Evolutionary conservation across 2,329 filamentous ascomycete genomes (phyloP).

Genomic region (Colletotrichum sp.): DNA sequence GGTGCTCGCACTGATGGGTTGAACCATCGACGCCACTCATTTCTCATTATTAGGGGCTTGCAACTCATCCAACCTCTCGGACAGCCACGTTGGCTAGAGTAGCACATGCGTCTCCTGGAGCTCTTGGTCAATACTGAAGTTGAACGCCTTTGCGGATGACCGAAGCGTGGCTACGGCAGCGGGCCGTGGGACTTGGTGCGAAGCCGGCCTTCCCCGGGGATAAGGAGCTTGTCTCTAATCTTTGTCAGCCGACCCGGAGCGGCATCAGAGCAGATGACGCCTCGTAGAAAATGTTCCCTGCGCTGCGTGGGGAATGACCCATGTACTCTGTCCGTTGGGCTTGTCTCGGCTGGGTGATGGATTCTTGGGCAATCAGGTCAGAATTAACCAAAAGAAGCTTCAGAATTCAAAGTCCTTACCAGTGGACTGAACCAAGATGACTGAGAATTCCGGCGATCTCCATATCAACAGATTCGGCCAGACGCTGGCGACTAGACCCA

Average conservation of each 20-base stretch:
- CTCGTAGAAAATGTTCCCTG: neutral
- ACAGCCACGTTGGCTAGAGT: neutral
- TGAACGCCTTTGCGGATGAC: neutral
- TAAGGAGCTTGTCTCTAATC: neutral
- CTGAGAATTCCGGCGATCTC: neutral
- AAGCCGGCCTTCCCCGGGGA: neutral
- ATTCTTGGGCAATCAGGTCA: neutral
- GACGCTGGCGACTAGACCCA: neutral
- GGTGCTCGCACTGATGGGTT: neutral
- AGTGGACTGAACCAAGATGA: neutral
- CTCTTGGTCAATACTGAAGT: neutral
- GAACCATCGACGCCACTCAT: constrained; percentile 4
- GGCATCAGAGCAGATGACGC: neutral
- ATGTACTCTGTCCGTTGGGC: neutral
- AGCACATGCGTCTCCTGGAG: neutral
- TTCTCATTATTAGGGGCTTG: neutral
- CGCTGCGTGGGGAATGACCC: neutral
- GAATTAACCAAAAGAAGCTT: neutral
- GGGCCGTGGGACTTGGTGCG: neutral
- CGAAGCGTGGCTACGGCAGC: neutral
- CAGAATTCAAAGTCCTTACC: neutral
- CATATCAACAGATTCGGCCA: neutral
- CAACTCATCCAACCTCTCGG: neutral
- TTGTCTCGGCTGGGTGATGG: neutral
- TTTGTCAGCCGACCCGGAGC: neutral